Percentiles rank a stretch among this genome's conserved stretches.
Conservation (phyloP, 2,329 filamentous ascomycete species). For the Graphium sp. region DNA sequence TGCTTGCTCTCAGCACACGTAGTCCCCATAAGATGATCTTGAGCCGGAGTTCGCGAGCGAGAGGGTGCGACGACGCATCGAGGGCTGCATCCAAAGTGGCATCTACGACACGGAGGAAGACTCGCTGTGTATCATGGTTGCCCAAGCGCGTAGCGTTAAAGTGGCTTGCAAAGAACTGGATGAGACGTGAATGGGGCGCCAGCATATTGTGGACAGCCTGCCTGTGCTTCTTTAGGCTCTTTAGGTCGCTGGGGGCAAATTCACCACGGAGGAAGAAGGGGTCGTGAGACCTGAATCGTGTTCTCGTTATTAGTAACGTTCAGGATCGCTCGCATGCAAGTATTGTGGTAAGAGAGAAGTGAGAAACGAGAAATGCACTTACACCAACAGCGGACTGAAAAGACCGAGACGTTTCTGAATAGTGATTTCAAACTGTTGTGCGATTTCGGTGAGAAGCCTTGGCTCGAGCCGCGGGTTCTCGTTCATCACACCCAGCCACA, state of each 20-base stretch:
- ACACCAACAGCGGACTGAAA: slow-evolving; percentile 57
- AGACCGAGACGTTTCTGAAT: slow-evolving; percentile 64
- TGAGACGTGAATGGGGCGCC: slow-evolving; percentile 66
- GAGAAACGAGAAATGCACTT: slow-evolving; percentile 12
- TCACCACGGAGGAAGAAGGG: slow-evolving; percentile 87
- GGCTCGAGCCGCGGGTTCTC: slow-evolving; percentile 84
- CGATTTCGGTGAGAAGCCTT: slow-evolving; percentile 70
- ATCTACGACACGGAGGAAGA: slow-evolving; percentile 69
- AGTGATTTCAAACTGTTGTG: slow-evolving; percentile 78
- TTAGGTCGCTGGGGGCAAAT: slow-evolving; percentile 79
- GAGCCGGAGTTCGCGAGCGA: slow-evolving; percentile 84
- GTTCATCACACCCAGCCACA: slow-evolving; percentile 95
- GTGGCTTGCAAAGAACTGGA: slow-evolving; percentile 86
- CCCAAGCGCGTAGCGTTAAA: slow-evolving; percentile 86
- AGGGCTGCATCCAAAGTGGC: slow-evolving; percentile 62
- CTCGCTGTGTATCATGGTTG: slow-evolving; percentile 62
- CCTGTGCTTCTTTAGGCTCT: slow-evolving; percentile 55
- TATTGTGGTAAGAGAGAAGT: not conserved
- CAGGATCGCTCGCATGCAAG: too few species aligned
- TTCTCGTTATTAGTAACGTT: slow-evolving; percentile 12
- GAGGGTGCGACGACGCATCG: slow-evolving; percentile 57
- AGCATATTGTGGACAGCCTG: slow-evolving; percentile 69
- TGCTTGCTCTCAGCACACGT: slow-evolving; percentile 57
- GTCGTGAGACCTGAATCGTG: slow-evolving; percentile 48
- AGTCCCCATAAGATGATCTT: slow-evolving; percentile 73